Conservation (phyloP, 805 yeast species). For the Spencermartinsiella europaea region DNA sequence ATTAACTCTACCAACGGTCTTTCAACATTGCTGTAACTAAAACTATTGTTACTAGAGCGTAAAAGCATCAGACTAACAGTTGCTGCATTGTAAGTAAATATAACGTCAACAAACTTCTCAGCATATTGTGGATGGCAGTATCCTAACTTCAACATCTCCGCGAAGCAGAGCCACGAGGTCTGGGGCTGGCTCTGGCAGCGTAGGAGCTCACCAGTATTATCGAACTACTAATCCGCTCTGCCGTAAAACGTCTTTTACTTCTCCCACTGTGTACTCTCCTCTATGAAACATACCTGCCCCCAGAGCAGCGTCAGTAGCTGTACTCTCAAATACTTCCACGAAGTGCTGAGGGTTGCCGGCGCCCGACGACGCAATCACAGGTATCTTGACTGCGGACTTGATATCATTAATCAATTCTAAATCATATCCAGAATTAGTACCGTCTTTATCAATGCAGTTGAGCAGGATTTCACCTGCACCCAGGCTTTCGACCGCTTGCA, state of each 20-base stretch:
- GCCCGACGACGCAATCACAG: slow-evolving; percentile 96
- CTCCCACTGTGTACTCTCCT: slow-evolving; percentile 80
- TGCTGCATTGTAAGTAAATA: too few relatives aligned
- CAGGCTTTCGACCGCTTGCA: slow-evolving; percentile 79
- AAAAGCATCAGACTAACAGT: too few relatives aligned
- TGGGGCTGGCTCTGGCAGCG: neutral
- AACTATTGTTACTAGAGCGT: too few relatives aligned
- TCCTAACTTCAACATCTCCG: too few relatives aligned
- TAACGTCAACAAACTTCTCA: too few relatives aligned
- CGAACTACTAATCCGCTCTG: slow-evolving; percentile 59
- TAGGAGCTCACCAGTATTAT: too few relatives aligned
- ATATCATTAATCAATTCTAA: slow-evolving; percentile 76
- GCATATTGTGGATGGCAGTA: too few relatives aligned
- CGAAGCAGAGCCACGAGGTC: too few relatives aligned
- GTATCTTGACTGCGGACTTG: slow-evolving; percentile 71
- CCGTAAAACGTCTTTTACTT: slow-evolving; percentile 68
- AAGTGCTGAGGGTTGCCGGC: slow-evolving; percentile 94
- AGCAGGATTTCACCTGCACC: slow-evolving; percentile 96
- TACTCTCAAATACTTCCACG: slow-evolving; percentile 74
- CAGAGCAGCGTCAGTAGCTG: slow-evolving; percentile 90
- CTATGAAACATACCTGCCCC: slow-evolving; percentile 99
- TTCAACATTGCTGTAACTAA: too few relatives aligned
- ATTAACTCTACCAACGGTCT: too few relatives aligned
- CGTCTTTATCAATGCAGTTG: slow-evolving; percentile 96
- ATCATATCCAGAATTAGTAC: slow-evolving; percentile 91